Conservation (phyloP, 2,329 filamentous ascomycete genomes). For the Elsinoe australis region DNA sequence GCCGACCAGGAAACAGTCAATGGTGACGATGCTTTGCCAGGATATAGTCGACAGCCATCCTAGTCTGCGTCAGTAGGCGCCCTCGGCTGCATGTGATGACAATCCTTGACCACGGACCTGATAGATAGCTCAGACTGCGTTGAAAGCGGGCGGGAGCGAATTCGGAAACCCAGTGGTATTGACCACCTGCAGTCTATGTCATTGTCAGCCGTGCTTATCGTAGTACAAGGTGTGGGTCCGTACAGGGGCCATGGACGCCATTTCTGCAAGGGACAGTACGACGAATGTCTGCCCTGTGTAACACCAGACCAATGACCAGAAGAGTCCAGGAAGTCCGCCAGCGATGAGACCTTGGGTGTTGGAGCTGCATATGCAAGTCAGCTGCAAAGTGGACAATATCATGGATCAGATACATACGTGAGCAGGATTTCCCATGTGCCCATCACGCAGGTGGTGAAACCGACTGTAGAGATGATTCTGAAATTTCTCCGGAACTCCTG, state of each 20-base stretch:
- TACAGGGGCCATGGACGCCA: conserved; percentile 30
- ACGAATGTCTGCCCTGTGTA: conserved; percentile 24
- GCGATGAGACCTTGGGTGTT: conserved; percentile 24
- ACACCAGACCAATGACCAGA: conserved; percentile 26
- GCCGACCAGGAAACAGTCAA: conserved; percentile 39
- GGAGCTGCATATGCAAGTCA: conserved; percentile 11
- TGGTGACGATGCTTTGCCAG: conserved; percentile 41
- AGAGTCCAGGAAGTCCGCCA: conserved; percentile 26
- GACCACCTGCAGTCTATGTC: conserved; percentile 24
- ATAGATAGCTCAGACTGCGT: conserved; percentile 40
- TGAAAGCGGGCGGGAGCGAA: conserved; percentile 31
- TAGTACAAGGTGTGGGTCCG: not conserved
- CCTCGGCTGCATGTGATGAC: not conserved
- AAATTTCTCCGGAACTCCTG: conserved; percentile 45
- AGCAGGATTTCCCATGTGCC: conserved; percentile 38
- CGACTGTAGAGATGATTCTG: conserved; percentile 39
- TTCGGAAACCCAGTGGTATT: conserved; percentile 27
- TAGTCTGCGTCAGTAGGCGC: not conserved
- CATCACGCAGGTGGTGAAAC: conserved; percentile 41
- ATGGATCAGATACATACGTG: not conserved
- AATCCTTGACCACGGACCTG: conserved; percentile 26
- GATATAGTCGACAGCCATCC: conserved; percentile 27
- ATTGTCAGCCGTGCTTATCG: not conserved
- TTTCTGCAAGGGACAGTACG: conserved; percentile 27
- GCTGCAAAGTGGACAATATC: not conserved